Evolutionary conservation across 352 stramenopile genomes (phyloP).

Genomic region (Globisporangium viniferum): DNA sequence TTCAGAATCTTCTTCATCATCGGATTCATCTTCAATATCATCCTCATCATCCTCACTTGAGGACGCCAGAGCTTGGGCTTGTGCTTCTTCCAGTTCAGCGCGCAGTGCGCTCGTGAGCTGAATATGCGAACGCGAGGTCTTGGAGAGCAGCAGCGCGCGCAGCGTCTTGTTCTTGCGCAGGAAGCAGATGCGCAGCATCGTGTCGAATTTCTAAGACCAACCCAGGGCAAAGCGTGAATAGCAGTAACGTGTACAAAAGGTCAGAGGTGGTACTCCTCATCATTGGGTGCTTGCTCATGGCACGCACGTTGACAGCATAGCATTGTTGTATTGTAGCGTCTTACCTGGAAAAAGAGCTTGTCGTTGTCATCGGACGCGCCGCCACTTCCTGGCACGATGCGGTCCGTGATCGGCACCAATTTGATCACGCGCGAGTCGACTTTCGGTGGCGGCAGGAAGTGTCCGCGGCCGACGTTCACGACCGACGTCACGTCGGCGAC

Average conservation of each 20-base stretch:
- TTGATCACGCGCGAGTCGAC: constrained; percentile 85
- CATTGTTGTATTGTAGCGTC: neutral
- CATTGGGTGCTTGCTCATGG: neutral
- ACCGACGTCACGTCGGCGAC: constrained; percentile 64
- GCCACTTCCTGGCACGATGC: constrained; percentile 15
- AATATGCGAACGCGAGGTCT: constrained; percentile 45
- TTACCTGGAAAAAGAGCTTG: constrained; percentile 53
- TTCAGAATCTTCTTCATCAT: neutral
- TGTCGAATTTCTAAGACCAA: constrained; percentile 60
- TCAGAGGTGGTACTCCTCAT: neutral
- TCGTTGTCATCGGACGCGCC: constrained; percentile 16
- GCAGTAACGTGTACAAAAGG: neutral
- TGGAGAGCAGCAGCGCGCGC: constrained; percentile 62
- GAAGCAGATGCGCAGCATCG: constrained; percentile 72
- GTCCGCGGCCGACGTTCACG: constrained; percentile 46
- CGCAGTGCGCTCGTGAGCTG: constrained; percentile 23
- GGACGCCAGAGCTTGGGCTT: neutral
- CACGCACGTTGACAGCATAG: neutral
- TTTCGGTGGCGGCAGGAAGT: constrained; percentile 80
- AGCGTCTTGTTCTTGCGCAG: constrained; percentile 87
- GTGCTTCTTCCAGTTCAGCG: constrained; percentile 3
- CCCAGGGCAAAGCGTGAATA: neutral
- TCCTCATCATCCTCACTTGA: neutral
- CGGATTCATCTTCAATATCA: neutral
- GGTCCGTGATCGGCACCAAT: constrained; percentile 29